phyloP scores from a whole-genome alignment of 1,284 basidiomycete species.

The Apiotrichum porosum region DNA sequence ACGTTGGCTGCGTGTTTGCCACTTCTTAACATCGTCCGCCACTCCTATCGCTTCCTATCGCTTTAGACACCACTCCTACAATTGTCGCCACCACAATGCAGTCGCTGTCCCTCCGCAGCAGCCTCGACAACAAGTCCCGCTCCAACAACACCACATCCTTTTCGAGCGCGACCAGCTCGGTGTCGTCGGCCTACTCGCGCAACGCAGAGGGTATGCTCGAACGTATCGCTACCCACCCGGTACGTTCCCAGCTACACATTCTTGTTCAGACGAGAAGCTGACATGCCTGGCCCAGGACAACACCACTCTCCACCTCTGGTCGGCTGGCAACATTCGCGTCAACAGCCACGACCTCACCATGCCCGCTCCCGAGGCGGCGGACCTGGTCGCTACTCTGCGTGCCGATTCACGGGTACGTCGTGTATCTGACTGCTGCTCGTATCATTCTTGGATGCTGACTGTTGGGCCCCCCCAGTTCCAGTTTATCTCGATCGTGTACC shows the following conservation, averaged over 20 bases:
- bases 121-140: no score
- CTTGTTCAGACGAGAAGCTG: no score
- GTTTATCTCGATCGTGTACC: conserved; percentile 27
- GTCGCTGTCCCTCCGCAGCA: no score
- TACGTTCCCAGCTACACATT: conserved; percentile 20
- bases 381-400: conserved; percentile 28
- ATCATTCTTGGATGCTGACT: no score
- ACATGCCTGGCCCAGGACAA: conserved; percentile 17
- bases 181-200: conserved; percentile 25
- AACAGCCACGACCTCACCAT: conserved; percentile 33
- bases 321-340: conserved; percentile 37
- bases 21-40: no score
- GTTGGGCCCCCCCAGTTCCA: conserved; percentile 24
- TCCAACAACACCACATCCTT: conserved; percentile 16
- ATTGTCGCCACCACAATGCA: no score
- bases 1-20: no score
- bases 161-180: conserved; percentile 13
- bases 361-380: conserved; percentile 22
- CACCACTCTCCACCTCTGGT: conserved; percentile 38
- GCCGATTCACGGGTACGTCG: conserved; percentile 29
- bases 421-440: no score
- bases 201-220: conserved; percentile 35
- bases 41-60: no score
- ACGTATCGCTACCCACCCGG: conserved; percentile 25
- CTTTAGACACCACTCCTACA: no score